Base-by-base conservation (phyloP, 1,139 yeast species). In the Hyphopichia burtonii region DNA sequence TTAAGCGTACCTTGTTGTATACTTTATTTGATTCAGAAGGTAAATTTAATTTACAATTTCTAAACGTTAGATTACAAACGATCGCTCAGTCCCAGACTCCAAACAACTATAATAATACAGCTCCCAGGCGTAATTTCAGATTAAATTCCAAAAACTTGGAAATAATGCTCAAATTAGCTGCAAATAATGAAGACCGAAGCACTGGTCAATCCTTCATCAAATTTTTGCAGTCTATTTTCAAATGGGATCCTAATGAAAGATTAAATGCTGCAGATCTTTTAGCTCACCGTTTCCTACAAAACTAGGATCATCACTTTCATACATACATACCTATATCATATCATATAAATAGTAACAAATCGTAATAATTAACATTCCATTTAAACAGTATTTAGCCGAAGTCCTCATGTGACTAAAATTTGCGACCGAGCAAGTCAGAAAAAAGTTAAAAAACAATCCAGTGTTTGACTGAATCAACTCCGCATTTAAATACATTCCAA, bases 161-260 rank as follows among this genome's bases (percentile, higher is more conserved):
- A 34, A 58, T 68, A 0, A 53, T 61, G 22, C 71, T 83, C 37
- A 65, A 66, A 39, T 66, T 80, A 30, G 17, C 27, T 9, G 56
- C 59, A 33, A 63, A 66, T 5, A 59, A 61, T 20, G 49, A 51
- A 38, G 62, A 70, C 38, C 44, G 41, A 16, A 47, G 44, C 27
- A 44, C 46, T 31, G 35, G 45, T 30, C 31, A 42, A 6, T 46
- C 50, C 40, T 65, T 69, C 40, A 31, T 60, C 10, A 53, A 49
- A 39, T 68, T 77, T 48, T 58, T 73, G 48, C 59, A 58, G 44
- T 68, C 63, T 43, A 67, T 72, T 31, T 68, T 83, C 51, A 64
- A 61, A 30, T 83, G 88, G 87, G 77, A 80, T 46, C 83, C 86
- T 0, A 54, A 53, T 23, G 65, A 64, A 37, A 65, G 88, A 31